These are phyloP conservation scores for Pulveroboletus sp. DNA, from an alignment of 768 basidiomycete genomes.

Conservation along the genomic window DNA sequence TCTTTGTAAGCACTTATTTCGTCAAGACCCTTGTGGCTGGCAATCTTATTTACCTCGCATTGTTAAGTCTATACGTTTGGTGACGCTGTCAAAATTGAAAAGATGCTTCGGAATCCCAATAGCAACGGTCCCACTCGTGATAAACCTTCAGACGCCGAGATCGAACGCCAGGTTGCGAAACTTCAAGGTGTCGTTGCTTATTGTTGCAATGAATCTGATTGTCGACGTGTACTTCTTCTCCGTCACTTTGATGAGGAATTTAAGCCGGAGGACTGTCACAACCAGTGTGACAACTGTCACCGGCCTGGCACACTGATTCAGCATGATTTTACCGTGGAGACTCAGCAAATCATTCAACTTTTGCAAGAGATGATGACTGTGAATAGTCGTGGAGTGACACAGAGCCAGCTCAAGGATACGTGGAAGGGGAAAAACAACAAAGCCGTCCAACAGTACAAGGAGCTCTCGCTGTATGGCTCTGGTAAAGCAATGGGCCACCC, in stretches of 20 bases:
- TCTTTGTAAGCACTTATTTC: constrained; percentile 55
- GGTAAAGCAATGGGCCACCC: constrained; percentile 46
- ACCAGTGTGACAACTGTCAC: constrained; percentile 82
- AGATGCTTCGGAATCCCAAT: constrained; percentile 56
- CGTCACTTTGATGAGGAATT: constrained; percentile 87
- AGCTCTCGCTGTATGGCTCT: constrained; percentile 49
- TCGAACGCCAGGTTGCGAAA: constrained; percentile 61
- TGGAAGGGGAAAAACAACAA: constrained; percentile 58
- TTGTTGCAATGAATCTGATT: constrained; percentile 76
- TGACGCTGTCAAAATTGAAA: constrained; percentile 53
- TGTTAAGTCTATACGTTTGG: constrained; percentile 56
- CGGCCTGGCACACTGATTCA: constrained; percentile 40
- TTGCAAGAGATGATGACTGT: constrained; percentile 41
- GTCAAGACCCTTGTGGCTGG: background rate
- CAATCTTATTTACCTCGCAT: background rate
- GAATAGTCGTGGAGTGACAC: constrained; percentile 52
- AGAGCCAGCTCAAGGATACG: constrained; percentile 52
- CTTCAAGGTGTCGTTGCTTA: constrained; percentile 71
- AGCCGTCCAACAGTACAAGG: constrained; percentile 41
- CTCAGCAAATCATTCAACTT: constrained; percentile 53
- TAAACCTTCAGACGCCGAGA: constrained; percentile 41
- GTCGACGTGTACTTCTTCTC: constrained; percentile 83
- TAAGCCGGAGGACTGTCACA: constrained; percentile 56
- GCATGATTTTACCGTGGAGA: constrained; percentile 59
- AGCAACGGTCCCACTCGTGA: constrained; percentile 33